These are phyloP conservation scores for Cladosporium sp. DNA, from an alignment of 2,329 filamentous ascomycete species.

Conservation along the genomic window DNA sequence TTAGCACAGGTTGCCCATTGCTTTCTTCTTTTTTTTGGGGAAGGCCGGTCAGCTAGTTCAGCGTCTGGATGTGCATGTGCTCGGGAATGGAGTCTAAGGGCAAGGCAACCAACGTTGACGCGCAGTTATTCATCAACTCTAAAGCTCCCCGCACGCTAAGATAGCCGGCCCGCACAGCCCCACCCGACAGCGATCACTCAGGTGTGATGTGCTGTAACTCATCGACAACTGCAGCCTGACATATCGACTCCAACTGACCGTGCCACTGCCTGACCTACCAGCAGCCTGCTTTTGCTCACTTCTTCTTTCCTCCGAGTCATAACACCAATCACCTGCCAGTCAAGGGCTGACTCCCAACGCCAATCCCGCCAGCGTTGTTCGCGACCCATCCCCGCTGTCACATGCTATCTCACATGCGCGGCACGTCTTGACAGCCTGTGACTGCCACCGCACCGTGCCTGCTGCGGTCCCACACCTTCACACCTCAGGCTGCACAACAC, in stretches of 20 bases:
- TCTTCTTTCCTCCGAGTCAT: background rate
- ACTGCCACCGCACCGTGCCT: background rate
- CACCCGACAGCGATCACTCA: conserved; percentile 11
- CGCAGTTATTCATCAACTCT: background rate
- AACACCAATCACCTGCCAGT: background rate
- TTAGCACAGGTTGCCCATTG: background rate
- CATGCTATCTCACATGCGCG: conserved; percentile 16
- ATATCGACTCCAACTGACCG: background rate
- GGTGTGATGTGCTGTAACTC: conserved; percentile 2
- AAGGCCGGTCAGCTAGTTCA: background rate
- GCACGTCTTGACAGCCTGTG: background rate
- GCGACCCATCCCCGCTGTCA: background rate
- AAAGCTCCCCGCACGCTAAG: conserved; percentile 9
- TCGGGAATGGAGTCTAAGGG: background rate
- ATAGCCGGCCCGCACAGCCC: background rate
- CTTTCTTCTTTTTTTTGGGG: background rate
- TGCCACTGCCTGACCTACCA: background rate
- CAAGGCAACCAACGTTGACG: background rate
- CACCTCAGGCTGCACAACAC: background rate
- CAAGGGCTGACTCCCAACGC: background rate
- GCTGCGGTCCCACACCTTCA: background rate
- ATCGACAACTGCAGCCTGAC: conserved; percentile 7
- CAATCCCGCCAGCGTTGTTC: background rate
- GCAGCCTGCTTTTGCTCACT: background rate
- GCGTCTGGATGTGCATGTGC: background rate